phyloP scores from a whole-genome alignment of 2,329 filamentous ascomycete species.

The Fusarium oligoseptatum region DNA sequence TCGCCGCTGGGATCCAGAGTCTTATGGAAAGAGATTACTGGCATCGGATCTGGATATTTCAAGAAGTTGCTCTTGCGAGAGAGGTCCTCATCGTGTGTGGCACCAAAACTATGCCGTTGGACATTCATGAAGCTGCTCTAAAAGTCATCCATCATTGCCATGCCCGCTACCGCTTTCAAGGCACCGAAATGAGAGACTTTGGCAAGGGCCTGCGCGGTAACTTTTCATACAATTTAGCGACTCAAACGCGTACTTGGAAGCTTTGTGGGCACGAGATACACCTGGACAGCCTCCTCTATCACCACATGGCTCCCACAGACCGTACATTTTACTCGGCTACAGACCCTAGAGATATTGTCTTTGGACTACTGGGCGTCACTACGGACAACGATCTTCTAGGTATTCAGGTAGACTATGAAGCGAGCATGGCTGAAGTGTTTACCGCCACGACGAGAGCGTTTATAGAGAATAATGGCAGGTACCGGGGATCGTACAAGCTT shows the following conservation, averaged over 20 bases:
- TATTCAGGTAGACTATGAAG: neutral
- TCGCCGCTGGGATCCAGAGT: neutral
- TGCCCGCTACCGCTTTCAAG: neutral
- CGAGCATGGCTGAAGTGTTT: neutral
- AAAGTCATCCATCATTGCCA: neutral
- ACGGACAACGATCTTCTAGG: neutral
- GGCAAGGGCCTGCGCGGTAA: neutral
- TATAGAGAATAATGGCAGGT: neutral
- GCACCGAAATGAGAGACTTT: too few relatives aligned
- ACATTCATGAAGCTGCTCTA: neutral
- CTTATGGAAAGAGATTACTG: neutral
- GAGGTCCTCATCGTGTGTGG: neutral
- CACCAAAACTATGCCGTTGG: neutral
- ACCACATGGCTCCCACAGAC: fast-evolving
- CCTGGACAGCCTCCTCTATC: neutral
- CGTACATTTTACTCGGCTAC: slow-evolving; percentile 6
- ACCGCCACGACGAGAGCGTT: neutral
- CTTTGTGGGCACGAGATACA: neutral
- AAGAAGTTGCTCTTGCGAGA: neutral
- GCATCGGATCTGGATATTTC: slow-evolving; percentile 1
- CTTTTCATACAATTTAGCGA: neutral
- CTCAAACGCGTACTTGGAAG: neutral
- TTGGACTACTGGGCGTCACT: slow-evolving; percentile 32
- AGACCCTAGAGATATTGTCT: slow-evolving; percentile 36
- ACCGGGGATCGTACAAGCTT: neutral